Evolutionary conservation across 1,284 basidiomycete genomes (phyloP), one percentile per base, ranked within the genome.

Genomic region (Exobasidium rhododendri): DNA sequence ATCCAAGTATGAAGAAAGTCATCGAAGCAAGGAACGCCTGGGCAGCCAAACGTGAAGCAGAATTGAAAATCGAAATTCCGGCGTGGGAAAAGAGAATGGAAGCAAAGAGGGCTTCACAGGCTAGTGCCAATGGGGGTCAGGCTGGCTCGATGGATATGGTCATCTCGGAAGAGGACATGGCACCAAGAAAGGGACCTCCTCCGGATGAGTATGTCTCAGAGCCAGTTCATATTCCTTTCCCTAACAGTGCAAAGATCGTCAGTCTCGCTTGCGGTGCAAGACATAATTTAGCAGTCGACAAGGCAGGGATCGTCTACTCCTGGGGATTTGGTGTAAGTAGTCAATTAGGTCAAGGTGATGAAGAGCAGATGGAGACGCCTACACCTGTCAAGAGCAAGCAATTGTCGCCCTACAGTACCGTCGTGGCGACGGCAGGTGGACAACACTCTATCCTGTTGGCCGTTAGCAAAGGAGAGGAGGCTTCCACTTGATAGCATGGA

Each of bases 221-320:
- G 31, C 75, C 75, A 4, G 74, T 70, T 5, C 67, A 66, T 13
- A 70, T 79, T 29, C 67, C 75, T 3, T 74, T 79, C 66, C 31
- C 84, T 81, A 57, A 76, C 69, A 29, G 59, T n/a, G 81, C 79
- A 60, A 87, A 86, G 4, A 86, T 94, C 67, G 84, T 88, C 17
- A 84, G 87, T 58, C 85, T 96, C 68, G 86, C 88, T 2, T 86
- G 85, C 10, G 93, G 92, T 1, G 86, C 86, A 43, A 86, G 91
- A 71, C 90, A 90, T 80, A 92, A 89, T 71, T 84, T 93, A 64
- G 92, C 90, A 2, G 85, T 93, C 52, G 89, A 89, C 17, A 81
- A 82, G 59, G 87, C 85, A 47, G 92, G 92, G 11, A 88, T 89
- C 29, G 82, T 91, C 65, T 93, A 91, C 77, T 84, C 87, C 44